phyloP scores from a whole-genome alignment of 2,329 filamentous ascomycete genomes.

The Fusarium sp. region DNA sequence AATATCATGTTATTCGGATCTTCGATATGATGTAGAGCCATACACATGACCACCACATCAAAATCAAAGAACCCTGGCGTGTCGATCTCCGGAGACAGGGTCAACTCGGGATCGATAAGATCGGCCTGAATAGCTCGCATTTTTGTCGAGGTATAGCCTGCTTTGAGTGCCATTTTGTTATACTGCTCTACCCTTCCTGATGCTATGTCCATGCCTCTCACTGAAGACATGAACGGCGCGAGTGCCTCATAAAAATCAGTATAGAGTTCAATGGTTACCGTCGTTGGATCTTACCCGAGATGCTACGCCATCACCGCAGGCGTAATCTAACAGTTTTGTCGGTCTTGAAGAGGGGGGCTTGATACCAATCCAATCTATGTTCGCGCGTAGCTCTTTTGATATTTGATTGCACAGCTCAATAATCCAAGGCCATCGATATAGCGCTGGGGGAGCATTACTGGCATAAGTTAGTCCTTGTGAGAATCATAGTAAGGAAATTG shows the following conservation, averaged over 20 bases:
- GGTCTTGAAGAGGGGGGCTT: not conserved
- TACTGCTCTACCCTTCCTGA: conserved; percentile 46
- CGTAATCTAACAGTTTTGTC: conserved; percentile 45
- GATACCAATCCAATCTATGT: conserved; percentile 42
- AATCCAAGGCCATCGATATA: conserved; percentile 40
- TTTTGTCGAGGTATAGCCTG: conserved; percentile 34
- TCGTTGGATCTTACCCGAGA: conserved; percentile 36
- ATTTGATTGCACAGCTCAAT: conserved; percentile 38
- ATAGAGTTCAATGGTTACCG: accelerated
- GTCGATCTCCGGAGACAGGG: conserved; percentile 31
- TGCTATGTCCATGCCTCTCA: conserved; percentile 50
- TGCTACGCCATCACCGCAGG: conserved; percentile 44
- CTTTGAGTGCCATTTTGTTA: conserved; percentile 42
- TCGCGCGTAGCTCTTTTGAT: conserved; percentile 36
- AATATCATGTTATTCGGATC: conserved; percentile 42
- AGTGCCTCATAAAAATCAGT: conserved; percentile 43
- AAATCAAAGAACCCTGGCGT: conserved; percentile 40
- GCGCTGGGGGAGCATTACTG: conserved; percentile 28
- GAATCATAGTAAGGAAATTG: accelerated
- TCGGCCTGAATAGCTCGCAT: conserved; percentile 47
- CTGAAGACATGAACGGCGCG: conserved; percentile 40
- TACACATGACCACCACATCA: conserved; percentile 47
- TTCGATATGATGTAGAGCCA: conserved; percentile 51
- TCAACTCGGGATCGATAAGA: conserved; percentile 37
- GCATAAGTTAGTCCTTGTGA: not conserved